Conservation (phyloP, 331 rosid species). For the Ulmus americana region DNA sequence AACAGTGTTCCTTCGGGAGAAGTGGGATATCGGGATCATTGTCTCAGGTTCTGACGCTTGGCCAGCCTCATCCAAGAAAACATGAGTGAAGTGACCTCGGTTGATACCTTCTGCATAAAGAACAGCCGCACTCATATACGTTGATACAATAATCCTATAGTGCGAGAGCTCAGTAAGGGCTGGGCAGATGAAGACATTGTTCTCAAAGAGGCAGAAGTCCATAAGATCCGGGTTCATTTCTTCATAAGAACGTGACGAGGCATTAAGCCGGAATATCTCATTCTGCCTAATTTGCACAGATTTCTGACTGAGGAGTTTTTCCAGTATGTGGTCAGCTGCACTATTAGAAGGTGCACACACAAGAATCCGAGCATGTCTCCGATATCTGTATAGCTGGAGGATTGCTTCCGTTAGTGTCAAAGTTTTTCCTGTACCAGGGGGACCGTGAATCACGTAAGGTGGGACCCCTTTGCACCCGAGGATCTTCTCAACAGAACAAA, state of each 20-base stretch:
- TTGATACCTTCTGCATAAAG: constrained; percentile 60
- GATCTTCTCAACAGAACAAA: constrained; percentile 56
- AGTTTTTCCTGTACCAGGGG: constrained; percentile 97
- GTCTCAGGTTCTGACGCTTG: constrained; percentile 99
- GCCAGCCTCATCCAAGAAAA: constrained; percentile 95
- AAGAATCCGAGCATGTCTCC: constrained; percentile 51
- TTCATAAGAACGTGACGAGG: constrained; percentile 61
- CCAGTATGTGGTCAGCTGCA: constrained; percentile 86
- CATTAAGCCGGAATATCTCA: constrained; percentile 88
- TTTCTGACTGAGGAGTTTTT: constrained; percentile 52
- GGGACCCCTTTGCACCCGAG: constrained; percentile 85
- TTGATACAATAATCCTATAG: constrained; percentile 66
- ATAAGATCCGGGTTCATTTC: constrained; percentile 58
- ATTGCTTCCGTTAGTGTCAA: constrained; percentile 74
- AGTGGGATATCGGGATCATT: constrained; percentile 65
- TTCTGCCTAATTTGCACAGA: constrained; percentile 33
- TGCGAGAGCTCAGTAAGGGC: constrained; percentile 39
- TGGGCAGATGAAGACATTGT: constrained; percentile 62
- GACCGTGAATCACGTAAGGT: constrained; percentile 85
- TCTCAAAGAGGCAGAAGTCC: constrained; percentile 62
- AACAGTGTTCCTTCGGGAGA: constrained; percentile 56
- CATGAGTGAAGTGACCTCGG: constrained; percentile 79
- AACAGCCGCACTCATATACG: constrained; percentile 66
- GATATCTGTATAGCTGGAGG: constrained; percentile 61
- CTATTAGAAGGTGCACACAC: constrained; percentile 92